phyloP scores from a whole-genome alignment of 345 rosid species.

The Populus ilicifolia region DNA sequence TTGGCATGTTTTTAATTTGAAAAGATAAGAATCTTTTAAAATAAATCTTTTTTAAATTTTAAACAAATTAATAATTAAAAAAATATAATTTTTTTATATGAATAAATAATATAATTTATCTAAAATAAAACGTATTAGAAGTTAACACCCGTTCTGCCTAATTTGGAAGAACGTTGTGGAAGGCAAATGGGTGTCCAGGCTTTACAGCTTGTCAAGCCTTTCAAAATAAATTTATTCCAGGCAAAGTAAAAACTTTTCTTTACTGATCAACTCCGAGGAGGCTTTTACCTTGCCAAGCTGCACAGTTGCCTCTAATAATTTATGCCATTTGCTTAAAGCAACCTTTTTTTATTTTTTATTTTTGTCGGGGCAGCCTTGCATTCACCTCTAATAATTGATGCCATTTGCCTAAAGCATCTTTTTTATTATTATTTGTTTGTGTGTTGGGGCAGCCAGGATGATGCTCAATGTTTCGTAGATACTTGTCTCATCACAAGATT shows the following conservation, averaged over 20 bases:
- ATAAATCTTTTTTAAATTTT: no score
- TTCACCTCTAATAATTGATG: no score
- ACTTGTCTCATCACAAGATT: background rate
- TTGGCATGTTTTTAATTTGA: no score
- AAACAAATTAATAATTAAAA: no score
- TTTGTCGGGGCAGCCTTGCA: no score
- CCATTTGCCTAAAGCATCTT: background rate
- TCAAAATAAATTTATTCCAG: background rate
- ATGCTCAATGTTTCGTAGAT: background rate
- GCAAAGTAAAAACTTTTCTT: background rate
- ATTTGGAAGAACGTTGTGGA: background rate
- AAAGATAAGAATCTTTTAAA: no score
- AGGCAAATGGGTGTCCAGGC: background rate
- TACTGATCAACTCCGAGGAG: background rate
- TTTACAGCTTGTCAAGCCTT: background rate
- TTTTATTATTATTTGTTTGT: background rate
- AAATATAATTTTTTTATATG: no score
- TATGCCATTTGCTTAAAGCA: no score
- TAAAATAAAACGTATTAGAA: no score
- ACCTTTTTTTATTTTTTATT: no score
- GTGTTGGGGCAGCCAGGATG: background rate
- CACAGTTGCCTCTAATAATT: background rate
- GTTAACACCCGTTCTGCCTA: background rate
- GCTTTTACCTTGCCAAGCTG: background rate
- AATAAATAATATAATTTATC: no score